Conservation (phyloP, 441 rosid genomes). For the Kokia cookei region DNA sequence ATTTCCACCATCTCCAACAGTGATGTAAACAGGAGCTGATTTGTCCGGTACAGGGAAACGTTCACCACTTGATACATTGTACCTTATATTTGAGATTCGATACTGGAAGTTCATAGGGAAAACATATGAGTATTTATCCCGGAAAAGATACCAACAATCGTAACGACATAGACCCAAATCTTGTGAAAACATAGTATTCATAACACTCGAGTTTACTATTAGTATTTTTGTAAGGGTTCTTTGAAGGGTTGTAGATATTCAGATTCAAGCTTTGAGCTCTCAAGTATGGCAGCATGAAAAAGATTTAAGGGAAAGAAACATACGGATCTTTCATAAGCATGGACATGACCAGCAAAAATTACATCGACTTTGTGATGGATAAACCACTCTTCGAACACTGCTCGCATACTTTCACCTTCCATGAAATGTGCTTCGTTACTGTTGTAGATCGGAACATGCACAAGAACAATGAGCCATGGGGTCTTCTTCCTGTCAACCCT, state of each 20-base stretch:
- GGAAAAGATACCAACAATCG: neutral
- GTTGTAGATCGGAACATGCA: constrained; percentile 59
- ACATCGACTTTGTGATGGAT: constrained; percentile 46
- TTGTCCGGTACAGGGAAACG: constrained; percentile 59
- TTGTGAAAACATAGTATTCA: neutral
- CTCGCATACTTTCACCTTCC: constrained; percentile 77
- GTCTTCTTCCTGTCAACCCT: constrained; percentile 66
- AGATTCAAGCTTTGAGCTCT: too few relatives aligned
- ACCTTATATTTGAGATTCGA: constrained; percentile 68
- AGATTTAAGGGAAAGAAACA: constrained; percentile 6
- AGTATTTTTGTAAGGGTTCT: too few relatives aligned
- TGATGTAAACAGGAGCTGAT: constrained; percentile 80
- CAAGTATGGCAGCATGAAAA: neutral
- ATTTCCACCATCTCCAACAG: constrained; percentile 95
- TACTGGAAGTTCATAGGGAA: constrained; percentile 36
- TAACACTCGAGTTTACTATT: too few relatives aligned
- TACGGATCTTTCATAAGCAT: constrained; percentile 79
- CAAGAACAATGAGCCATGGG: constrained; percentile 70
- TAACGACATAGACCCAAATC: neutral
- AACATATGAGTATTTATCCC: neutral
- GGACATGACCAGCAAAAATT: constrained; percentile 70
- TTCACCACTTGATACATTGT: constrained; percentile 62
- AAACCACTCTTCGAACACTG: constrained; percentile 63
- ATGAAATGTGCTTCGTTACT: constrained; percentile 64
- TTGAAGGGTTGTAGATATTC: too few relatives aligned